Evolutionary conservation across 176 grass and related monocot genomes (phyloP).

Genomic region (Oropetium thomaeum): DNA sequence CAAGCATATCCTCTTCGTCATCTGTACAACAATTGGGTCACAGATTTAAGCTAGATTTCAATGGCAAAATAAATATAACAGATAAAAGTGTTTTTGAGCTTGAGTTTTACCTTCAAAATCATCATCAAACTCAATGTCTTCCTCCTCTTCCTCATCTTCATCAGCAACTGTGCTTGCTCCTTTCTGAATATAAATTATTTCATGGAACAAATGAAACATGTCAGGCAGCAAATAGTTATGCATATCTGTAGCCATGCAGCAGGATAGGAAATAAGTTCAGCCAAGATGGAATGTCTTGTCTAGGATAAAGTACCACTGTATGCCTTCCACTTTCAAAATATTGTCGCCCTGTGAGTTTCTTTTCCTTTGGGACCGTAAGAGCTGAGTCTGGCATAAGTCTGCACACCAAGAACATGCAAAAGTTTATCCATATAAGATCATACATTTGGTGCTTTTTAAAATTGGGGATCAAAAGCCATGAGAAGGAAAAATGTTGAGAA

Average conservation of each 20-base stretch:
- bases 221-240: constrained; percentile 21
- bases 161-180: constrained; percentile 67
- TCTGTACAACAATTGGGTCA: constrained; percentile 41
- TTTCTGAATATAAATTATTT: constrained; percentile 58
- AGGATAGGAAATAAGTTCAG: not conserved
- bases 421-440: constrained; percentile 14
- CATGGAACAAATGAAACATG: constrained; percentile 17
- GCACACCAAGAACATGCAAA: constrained; percentile 38
- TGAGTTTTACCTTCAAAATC: constrained; percentile 78
- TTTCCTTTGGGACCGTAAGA: constrained; percentile 85
- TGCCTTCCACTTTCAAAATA: constrained; percentile 97
- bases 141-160: constrained; percentile 86
- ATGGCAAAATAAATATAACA: constrained; percentile 2
- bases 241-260: constrained; percentile 25
- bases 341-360: constrained; percentile 79
- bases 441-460: constrained; percentile 2
- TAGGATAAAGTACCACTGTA: constrained; percentile 48
- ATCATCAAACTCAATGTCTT: constrained; percentile 91
- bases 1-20: constrained; percentile 99
- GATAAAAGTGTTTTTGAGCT: not conserved
- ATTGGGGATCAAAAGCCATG: not conserved
- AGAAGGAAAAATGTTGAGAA: not conserved
- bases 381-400: constrained; percentile 98
- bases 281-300: not conserved
- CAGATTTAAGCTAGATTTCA: constrained; percentile 7